A percentile compares a stretch with the other conserved stretches of the same genome.
These are phyloP conservation scores for Calocybe gambosa DNA, from an alignment of 1,284 basidiomycete genomes.

Conservation along the genomic window DNA sequence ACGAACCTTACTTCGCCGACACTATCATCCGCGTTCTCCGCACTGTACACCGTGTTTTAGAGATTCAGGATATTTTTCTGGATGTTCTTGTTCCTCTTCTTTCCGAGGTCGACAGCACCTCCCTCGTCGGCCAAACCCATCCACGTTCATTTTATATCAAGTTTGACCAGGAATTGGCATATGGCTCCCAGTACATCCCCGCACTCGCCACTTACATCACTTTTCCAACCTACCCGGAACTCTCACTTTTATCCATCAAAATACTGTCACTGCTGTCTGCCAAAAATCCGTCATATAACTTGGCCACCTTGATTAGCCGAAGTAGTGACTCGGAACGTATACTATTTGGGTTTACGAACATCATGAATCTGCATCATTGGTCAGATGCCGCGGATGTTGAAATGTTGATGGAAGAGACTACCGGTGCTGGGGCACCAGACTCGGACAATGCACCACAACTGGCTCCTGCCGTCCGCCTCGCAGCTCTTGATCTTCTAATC, in stretches of 20 bases:
- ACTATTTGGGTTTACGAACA: constrained; percentile 69
- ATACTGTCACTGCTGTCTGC: constrained; percentile 68
- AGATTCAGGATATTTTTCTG: constrained; percentile 85
- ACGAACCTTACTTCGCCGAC: constrained; percentile 65
- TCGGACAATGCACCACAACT: constrained; percentile 41
- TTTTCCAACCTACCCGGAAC: constrained; percentile 65
- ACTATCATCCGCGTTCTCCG: constrained; percentile 80
- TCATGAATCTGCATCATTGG: constrained; percentile 58
- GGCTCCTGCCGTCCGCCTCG: constrained; percentile 67
- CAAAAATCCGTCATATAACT: constrained; percentile 53
- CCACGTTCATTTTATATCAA: constrained; percentile 66
- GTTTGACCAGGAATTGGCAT: constrained; percentile 80
- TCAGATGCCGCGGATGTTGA: constrained; percentile 59
- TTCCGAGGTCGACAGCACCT: constrained; percentile 53
- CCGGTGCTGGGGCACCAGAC: constrained; percentile 66
- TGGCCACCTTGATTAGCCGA: constrained; percentile 78
- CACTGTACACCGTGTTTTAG: constrained; percentile 78
- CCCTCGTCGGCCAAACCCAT: constrained; percentile 47
- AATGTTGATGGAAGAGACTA: constrained; percentile 50
- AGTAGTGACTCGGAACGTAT: constrained; percentile 86
- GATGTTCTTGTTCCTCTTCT: constrained; percentile 84
- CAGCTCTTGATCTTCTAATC: constrained; percentile 84
- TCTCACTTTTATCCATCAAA: constrained; percentile 77
- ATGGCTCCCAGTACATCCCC: constrained; percentile 71
- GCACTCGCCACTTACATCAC: constrained; percentile 80